Percentiles rank a stretch among this genome's conserved stretches.
phyloP scores from a whole-genome alignment of 2,329 filamentous ascomycete species.

The Aspergillus alliaceus region DNA sequence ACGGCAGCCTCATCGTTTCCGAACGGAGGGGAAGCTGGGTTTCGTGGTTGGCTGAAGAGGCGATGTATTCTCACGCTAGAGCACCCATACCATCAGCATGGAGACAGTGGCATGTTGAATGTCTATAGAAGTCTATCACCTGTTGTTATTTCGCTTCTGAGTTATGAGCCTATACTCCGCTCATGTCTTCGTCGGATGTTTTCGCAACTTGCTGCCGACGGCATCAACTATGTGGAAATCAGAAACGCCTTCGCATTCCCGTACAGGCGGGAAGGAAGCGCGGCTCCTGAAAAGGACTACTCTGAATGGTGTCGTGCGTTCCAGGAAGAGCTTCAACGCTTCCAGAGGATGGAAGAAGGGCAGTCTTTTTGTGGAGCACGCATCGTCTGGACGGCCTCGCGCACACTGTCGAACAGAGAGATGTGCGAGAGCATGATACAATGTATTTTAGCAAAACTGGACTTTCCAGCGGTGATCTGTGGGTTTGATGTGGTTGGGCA shows the following conservation, averaged over 20 bases:
- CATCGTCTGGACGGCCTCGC: slow-evolving; percentile 80
- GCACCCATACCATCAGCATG: slow-evolving; percentile 79
- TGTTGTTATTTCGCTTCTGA: slow-evolving; percentile 71
- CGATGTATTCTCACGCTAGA: slow-evolving; percentile 70
- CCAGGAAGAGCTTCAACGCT: slow-evolving; percentile 74
- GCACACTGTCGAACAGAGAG: slow-evolving; percentile 61
- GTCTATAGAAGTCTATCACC: slow-evolving; percentile 77
- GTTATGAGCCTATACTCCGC: slow-evolving; percentile 88
- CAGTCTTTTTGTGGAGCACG: slow-evolving; percentile 79
- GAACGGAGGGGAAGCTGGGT: slow-evolving; percentile 67
- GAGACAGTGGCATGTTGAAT: slow-evolving; percentile 78
- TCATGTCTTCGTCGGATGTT: slow-evolving; percentile 72
- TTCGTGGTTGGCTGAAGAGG: slow-evolving; percentile 73
- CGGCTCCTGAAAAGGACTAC: slow-evolving; percentile 67
- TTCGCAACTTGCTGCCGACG: slow-evolving; percentile 71
- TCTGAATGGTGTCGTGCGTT: slow-evolving; percentile 70
- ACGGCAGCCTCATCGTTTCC: slow-evolving; percentile 74
- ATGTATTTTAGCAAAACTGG: slow-evolving; percentile 78
- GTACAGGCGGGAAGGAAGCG: slow-evolving; percentile 65
- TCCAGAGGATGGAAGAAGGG: slow-evolving; percentile 70
- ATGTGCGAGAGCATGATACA: slow-evolving; percentile 82
- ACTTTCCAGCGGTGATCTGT: slow-evolving; percentile 75
- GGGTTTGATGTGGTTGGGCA: slow-evolving; percentile 90
- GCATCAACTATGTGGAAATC: slow-evolving; percentile 81
- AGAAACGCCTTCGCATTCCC: slow-evolving; percentile 71